Base-by-base conservation (phyloP, 192 early-diverging fungal genomes). In the Helicostylum pulchrum region DNA sequence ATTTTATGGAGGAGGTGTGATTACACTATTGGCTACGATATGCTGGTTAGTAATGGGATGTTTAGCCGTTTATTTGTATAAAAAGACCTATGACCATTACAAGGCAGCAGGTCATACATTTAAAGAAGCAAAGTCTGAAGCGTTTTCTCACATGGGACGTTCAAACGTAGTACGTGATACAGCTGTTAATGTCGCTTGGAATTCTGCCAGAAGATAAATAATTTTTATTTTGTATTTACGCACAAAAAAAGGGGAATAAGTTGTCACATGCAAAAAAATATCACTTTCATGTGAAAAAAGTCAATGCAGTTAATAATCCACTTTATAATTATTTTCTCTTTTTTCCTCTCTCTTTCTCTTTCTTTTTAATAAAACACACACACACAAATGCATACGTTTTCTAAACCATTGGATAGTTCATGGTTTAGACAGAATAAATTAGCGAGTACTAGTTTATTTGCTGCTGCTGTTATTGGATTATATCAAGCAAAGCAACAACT, bases 71-170 rank as follows among this genome's bases (percentile, higher is more conserved):
- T 73, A 46, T 32, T 68, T 80, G 66, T 83, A 81, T 64, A 77
- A 78, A 45, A 76, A 77, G 51, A 82, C 86, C 12, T 82, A 85
- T 70, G 73, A 74, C 53, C 88, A 90, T 62, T 90, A 90, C 72
- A 79, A 83, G 47, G 76, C 74, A 48, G 79, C 82, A 30, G 87
- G 88, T 32, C 88, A 90, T 61, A 88, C 88, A 7, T 88, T 88
- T 55, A 73, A 81, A 20, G 84, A 90, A 59, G 87, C 88, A 55
- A 90, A 88, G 77, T 23, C 48, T 3, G 70, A 76, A 23, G 74
- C 74, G 2, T 56, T 57, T 21, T 44, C 63, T 5, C 69, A 68
- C 15, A 60, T 76, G 30, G 74, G 71, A 61, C 53, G 62, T 26
- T 71, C 70, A 26, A 57, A 51, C 26, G 39, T 54, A 14, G 70